Conservation (phyloP, 257 asterid genomes). For the Eustoma russellianum region DNA sequence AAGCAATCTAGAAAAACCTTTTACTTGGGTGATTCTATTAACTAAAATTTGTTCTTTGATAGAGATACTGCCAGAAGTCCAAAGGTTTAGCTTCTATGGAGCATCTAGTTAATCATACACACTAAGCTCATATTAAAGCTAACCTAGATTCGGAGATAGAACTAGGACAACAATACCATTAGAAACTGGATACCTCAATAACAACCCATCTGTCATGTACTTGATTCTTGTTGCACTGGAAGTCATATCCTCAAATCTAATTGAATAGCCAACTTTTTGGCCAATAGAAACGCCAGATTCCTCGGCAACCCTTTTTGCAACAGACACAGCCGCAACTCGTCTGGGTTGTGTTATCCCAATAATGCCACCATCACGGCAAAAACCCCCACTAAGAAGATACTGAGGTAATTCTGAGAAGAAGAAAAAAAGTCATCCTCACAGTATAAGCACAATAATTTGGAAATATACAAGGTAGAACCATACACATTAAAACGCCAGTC, state of each 20-base stretch:
- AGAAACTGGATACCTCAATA: slow-evolving; percentile 52
- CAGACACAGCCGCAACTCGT: slow-evolving; percentile 96
- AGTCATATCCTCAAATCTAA: slow-evolving; percentile 88
- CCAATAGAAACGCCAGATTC: slow-evolving; percentile 75
- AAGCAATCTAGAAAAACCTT: slow-evolving; percentile 2
- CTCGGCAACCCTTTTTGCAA: slow-evolving; percentile 93
- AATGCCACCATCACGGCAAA: slow-evolving; percentile 67
- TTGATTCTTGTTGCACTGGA: slow-evolving; percentile 73
- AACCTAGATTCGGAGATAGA: not conserved
- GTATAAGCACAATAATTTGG: no score
- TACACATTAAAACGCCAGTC: no score
- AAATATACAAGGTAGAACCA: no score
- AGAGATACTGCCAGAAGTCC: no score
- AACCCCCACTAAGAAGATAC: slow-evolving; percentile 71
- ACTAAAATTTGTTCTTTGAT: no score
- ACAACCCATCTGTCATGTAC: slow-evolving; percentile 94
- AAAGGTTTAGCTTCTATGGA: no score
- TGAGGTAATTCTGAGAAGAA: slow-evolving; percentile 83
- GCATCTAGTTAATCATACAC: no score
- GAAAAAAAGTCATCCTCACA: no score
- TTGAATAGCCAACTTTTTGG: slow-evolving; percentile 82
- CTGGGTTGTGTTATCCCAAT: slow-evolving; percentile 96
- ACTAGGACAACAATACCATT: slow-evolving; percentile 6
- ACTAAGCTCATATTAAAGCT: no score
- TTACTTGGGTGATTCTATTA: no score